Evolutionary conservation across 768 basidiomycete genomes (phyloP).

Genomic region (Hysterangium stoloniferum): DNA sequence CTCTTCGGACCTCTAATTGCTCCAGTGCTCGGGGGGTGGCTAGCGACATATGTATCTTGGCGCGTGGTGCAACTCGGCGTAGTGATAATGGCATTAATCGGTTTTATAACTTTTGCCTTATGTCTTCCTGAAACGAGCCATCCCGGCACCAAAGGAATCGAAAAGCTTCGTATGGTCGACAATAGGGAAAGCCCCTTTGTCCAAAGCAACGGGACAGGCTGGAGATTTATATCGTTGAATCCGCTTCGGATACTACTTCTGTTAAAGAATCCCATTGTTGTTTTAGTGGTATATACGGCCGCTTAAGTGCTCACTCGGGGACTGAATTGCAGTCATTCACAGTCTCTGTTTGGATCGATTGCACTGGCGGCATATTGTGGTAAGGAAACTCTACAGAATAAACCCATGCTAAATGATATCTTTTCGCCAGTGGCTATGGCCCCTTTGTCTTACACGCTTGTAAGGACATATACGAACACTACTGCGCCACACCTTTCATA

Average conservation of each 20-base stretch:
- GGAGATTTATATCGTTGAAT: conserved; percentile 24
- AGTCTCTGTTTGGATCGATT: conserved; percentile 17
- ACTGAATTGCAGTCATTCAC: conserved; percentile 39
- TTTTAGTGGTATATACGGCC: background rate
- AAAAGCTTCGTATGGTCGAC: no score
- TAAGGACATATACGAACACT: background rate
- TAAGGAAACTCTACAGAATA: background rate
- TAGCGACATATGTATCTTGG: conserved; percentile 3
- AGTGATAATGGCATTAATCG: background rate
- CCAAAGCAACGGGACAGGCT: background rate
- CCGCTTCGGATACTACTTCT: no score
- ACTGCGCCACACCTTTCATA: no score
- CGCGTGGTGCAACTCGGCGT: conserved; percentile 1
- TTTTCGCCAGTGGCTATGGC: background rate
- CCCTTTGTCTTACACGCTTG: background rate
- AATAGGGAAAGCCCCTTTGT: conserved; percentile 10
- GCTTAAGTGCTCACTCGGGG: background rate
- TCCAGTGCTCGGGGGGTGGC: conserved; percentile 4
- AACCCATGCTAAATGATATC: background rate
- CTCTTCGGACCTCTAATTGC: conserved; percentile 29
- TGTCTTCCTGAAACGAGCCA: conserved; percentile 8
- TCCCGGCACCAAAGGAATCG: conserved; percentile 6
- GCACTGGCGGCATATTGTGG: background rate
- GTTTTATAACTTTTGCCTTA: background rate
- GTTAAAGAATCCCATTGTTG: background rate